These are phyloP conservation scores for Paraleonurus japonicus DNA, from an alignment of 257 asterid species.

Conservation along the genomic window DNA sequence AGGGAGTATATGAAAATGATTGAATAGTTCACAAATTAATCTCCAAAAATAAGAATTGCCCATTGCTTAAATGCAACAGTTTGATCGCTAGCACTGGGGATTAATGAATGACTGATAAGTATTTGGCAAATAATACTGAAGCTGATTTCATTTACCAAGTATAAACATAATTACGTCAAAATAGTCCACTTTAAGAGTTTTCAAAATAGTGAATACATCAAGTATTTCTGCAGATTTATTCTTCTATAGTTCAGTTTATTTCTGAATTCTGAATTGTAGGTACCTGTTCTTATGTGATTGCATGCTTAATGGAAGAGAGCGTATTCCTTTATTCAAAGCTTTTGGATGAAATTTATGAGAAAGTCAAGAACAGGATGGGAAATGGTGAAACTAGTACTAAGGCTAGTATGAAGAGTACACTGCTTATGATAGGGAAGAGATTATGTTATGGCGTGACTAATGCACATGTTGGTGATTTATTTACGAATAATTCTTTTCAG, in stretches of 20 bases:
- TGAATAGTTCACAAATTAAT: background rate
- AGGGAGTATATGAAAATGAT: background rate
- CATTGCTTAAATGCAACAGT: background rate
- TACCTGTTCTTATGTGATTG: too few relatives aligned
- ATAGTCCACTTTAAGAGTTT: background rate
- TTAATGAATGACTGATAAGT: background rate
- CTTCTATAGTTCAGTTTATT: too few relatives aligned
- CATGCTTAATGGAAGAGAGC: too few relatives aligned
- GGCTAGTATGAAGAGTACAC: too few relatives aligned
- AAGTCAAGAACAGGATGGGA: too few relatives aligned
- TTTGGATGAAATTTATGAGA: too few relatives aligned
- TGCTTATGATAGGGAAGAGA: too few relatives aligned
- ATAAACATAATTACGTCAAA: background rate
- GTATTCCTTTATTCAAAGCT: too few relatives aligned
- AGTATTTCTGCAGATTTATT: background rate
- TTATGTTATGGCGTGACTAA: too few relatives aligned
- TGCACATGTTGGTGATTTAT: slow-evolving; percentile 18
- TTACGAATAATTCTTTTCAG: slow-evolving; percentile 6
- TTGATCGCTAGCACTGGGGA: background rate
- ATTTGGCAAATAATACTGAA: background rate
- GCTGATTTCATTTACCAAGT: background rate
- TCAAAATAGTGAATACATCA: background rate
- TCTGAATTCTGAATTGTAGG: too few relatives aligned
- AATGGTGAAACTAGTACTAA: too few relatives aligned
- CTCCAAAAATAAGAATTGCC: background rate